Percentiles rank a stretch among this genome's conserved stretches.
These are phyloP conservation scores for Sugiyamaella floridensis DNA, from an alignment of 805 yeast genomes.

Conservation along the genomic window DNA sequence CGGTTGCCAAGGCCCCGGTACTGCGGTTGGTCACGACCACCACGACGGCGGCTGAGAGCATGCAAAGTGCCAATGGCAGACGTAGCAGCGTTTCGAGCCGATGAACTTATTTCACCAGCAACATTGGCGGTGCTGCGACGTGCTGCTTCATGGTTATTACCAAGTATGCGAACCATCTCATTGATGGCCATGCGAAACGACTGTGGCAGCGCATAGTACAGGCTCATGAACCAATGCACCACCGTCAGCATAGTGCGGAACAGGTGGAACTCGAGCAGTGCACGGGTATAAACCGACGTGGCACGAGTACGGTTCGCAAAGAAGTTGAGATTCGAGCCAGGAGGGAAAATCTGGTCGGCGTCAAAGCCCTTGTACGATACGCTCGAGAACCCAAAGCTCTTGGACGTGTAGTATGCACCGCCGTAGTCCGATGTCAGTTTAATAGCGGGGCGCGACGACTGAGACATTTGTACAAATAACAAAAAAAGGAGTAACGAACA, in stretches of 20 bases:
- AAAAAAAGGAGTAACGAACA: no score
- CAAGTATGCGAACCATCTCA: conserved; percentile 1
- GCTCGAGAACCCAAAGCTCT: conserved; percentile 5
- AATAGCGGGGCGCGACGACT: neutral
- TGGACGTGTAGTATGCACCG: conserved; percentile 1
- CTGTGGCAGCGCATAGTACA: conserved; percentile 1
- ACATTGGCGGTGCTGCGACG: neutral
- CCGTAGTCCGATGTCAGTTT: neutral
- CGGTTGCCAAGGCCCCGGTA: neutral
- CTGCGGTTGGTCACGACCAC: neutral
- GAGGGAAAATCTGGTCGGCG: conserved; percentile 16
- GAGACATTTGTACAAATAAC: no score
- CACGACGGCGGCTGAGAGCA: no score
- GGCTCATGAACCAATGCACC: conserved; percentile 4
- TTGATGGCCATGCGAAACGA: neutral
- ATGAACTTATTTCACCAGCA: neutral
- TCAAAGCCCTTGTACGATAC: conserved; percentile 14
- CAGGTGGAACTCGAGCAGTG: conserved; percentile 17
- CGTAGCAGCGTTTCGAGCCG: neutral
- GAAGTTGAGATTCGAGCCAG: conserved; percentile 16
- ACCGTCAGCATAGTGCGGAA: conserved; percentile 12
- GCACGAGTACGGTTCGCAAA: conserved; percentile 2
- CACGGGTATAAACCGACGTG: conserved; percentile 10
- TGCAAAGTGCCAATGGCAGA: neutral
- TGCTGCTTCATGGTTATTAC: no score